These are phyloP conservation scores for Aspergillus sp. DNA, from an alignment of 2,329 filamentous ascomycete genomes.

Conservation along the genomic window DNA sequence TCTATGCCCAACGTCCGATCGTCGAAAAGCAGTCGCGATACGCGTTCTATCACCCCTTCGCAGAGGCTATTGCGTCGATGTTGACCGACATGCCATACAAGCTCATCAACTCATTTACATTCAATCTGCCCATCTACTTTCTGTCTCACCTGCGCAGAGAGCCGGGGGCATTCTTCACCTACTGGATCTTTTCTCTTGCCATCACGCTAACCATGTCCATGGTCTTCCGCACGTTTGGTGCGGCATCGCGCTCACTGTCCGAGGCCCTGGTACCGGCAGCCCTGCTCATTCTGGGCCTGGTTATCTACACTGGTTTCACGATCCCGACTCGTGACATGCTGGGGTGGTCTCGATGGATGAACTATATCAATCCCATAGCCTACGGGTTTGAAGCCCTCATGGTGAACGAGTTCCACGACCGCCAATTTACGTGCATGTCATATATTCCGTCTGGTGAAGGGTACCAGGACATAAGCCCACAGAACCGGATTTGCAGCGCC, in stretches of 20 bases:
- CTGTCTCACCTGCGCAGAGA: conserved; percentile 77
- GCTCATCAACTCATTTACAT: conserved; percentile 67
- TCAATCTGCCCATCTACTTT: conserved; percentile 83
- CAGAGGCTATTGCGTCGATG: conserved; percentile 84
- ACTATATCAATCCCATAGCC: conserved; percentile 72
- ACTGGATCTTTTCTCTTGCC: conserved; percentile 71
- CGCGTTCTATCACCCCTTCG: conserved; percentile 83
- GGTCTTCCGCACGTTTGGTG: conserved; percentile 72
- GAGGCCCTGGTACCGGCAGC: conserved; percentile 56
- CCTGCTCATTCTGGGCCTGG: conserved; percentile 40
- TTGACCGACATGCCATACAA: conserved; percentile 83
- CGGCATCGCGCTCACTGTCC: conserved; percentile 63
- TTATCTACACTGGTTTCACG: conserved; percentile 49
- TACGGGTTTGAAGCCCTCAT: conserved; percentile 79
- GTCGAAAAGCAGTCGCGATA: conserved; percentile 88
- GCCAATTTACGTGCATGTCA: conserved; percentile 53
- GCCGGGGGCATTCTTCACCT: conserved; percentile 79
- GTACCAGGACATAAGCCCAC: conserved; percentile 33
- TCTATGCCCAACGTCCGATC: conserved; percentile 86
- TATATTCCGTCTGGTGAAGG: conserved; percentile 37
- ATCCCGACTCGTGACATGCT: conserved; percentile 60
- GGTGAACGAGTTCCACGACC: conserved; percentile 73
- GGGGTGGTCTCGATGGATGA: conserved; percentile 76
- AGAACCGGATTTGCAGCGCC: conserved; percentile 54
- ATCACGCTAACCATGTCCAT: conserved; percentile 79